Percentiles rank a stretch among this genome's conserved stretches.
phyloP scores from a whole-genome alignment of 345 rosid genomes.

The Eutrema japonicum region DNA sequence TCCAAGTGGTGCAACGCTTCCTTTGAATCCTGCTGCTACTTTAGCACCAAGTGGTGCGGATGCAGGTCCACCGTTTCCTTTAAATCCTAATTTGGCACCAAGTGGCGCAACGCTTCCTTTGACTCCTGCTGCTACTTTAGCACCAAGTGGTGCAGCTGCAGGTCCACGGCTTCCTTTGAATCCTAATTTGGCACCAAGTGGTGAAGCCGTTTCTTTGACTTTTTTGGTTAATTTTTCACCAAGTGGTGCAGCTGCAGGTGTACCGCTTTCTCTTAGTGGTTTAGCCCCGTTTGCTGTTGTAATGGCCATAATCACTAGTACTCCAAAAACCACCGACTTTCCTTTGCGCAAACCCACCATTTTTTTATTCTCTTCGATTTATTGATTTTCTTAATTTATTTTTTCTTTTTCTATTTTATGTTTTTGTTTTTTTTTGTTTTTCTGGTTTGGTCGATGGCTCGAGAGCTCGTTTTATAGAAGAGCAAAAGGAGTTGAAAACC shows the following conservation, averaged over 20 bases:
- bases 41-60: not conserved
- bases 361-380: constrained; percentile 2
- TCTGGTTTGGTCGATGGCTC: constrained; percentile 11
- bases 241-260: not conserved
- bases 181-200: too few relatives aligned
- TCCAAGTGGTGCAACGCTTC: not conserved
- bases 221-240: too few relatives aligned
- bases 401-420: not conserved
- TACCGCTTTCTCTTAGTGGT: not conserved
- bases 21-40: not conserved
- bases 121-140: not conserved
- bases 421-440: not conserved
- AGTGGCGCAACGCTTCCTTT: too few relatives aligned
- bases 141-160: not conserved
- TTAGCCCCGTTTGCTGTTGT: constrained; percentile 20
- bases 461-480: constrained; percentile 28
- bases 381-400: not conserved
- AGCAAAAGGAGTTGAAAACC: constrained; percentile 6
- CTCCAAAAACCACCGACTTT: constrained; percentile 4
- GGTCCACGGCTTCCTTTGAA: too few relatives aligned
- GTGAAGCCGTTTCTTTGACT: too few relatives aligned
- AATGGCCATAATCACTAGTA: constrained; percentile 25
- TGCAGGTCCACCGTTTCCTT: too few relatives aligned
- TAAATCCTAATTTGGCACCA: too few relatives aligned
- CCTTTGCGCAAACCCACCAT: constrained; percentile 30